Percentiles rank a stretch among this genome's conserved stretches.
Conservation (phyloP, 2,329 filamentous ascomycete species). For the Neocatenulostroma microsporum region DNA sequence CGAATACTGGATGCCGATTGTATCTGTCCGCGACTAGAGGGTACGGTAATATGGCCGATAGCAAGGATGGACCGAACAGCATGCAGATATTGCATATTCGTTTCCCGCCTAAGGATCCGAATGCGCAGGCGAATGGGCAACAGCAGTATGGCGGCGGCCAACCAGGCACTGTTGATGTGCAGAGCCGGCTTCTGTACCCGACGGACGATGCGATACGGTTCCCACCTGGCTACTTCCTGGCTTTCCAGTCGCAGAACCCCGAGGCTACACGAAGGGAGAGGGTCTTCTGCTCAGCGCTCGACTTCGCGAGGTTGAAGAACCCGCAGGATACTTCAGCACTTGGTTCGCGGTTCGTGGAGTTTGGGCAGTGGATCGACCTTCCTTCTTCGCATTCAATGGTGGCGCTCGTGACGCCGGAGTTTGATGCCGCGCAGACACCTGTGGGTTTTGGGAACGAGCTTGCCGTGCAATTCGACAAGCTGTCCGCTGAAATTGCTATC, state of each 20-base stretch:
- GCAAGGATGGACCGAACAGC: constrained; percentile 69
- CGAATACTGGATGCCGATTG: constrained; percentile 80
- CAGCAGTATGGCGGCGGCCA: constrained; percentile 14
- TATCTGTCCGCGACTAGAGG: constrained; percentile 86
- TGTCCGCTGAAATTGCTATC: constrained; percentile 75
- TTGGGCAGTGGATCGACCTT: constrained; percentile 70
- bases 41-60: constrained; percentile 51
- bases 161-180: constrained; percentile 24
- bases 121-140: constrained; percentile 11
- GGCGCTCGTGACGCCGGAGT: constrained; percentile 59
- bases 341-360: constrained; percentile 64
- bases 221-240: constrained; percentile 84
- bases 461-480: constrained; percentile 86
- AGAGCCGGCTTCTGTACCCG: constrained; percentile 28
- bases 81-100: constrained; percentile 98
- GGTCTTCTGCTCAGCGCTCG: constrained; percentile 79
- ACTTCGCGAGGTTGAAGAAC: constrained; percentile 68
- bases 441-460: constrained; percentile 89
- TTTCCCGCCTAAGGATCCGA: constrained; percentile 60
- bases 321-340: constrained; percentile 38
- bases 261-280: constrained; percentile 37
- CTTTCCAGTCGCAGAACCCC: constrained; percentile 48
- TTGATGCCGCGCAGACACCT: constrained; percentile 59
- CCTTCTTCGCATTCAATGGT: constrained; percentile 44
- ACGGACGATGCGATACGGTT: constrained; percentile 47